Percentiles rank a stretch among this genome's conserved stretches.
These are phyloP conservation scores for Phialophora tarda DNA, from an alignment of 2,329 filamentous ascomycete species.

Conservation along the genomic window DNA sequence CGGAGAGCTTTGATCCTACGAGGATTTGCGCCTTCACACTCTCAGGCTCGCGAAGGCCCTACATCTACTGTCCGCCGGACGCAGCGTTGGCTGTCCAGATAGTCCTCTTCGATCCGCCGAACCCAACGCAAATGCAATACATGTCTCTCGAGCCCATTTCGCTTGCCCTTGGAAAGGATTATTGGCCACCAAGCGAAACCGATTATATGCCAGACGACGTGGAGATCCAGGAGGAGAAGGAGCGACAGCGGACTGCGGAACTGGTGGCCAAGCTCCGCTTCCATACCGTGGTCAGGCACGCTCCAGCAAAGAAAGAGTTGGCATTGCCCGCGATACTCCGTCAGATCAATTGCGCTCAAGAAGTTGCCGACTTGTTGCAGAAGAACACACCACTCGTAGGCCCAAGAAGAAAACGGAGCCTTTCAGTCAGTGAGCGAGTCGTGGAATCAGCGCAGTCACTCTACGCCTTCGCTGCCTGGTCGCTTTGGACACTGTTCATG, in stretches of 20 bases:
- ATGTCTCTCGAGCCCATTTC: conserved; percentile 89
- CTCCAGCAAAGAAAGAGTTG: conserved; percentile 79
- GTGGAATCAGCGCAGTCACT: conserved; percentile 90
- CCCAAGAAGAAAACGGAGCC: conserved; percentile 76
- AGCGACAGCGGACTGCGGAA: conserved; percentile 66
- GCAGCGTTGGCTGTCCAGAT: conserved; percentile 79
- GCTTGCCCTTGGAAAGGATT: conserved; percentile 66
- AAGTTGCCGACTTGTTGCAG: conserved; percentile 82
- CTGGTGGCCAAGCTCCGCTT: conserved; percentile 85
- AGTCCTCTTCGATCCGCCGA: conserved; percentile 84
- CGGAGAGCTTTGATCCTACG: conserved; percentile 65
- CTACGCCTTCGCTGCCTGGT: conserved; percentile 39
- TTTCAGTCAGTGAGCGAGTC: conserved; percentile 92
- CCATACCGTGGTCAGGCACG: conserved; percentile 80
- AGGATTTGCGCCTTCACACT: conserved; percentile 69
- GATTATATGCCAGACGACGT: conserved; percentile 54
- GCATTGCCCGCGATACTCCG: conserved; percentile 81
- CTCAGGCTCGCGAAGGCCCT: conserved; percentile 63
- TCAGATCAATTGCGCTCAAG: conserved; percentile 95
- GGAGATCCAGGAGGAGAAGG: conserved; percentile 74
- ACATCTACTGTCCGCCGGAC: conserved; percentile 70
- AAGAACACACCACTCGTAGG: conserved; percentile 88
- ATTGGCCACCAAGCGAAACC: conserved; percentile 26
- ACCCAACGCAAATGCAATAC: conserved; percentile 91
- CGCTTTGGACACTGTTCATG: conserved; percentile 70